Evolutionary conservation across 768 basidiomycete species (phyloP).

Genomic region (Calocera cornea): DNA sequence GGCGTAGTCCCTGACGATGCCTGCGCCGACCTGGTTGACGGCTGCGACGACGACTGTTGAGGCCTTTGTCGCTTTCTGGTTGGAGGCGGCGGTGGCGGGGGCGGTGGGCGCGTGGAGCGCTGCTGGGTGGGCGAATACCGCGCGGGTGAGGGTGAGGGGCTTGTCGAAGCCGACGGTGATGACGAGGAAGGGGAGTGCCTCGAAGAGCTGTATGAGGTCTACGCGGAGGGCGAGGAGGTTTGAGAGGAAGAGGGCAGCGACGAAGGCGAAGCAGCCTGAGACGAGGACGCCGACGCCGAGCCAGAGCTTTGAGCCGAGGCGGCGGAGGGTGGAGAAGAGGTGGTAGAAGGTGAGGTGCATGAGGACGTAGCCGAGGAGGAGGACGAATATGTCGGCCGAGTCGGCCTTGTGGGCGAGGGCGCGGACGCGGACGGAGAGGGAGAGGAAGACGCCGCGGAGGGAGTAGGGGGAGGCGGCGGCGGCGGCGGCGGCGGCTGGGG

Average conservation of each 20-base stretch:
- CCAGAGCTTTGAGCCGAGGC: conserved; percentile 67
- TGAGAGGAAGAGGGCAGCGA: conserved; percentile 66
- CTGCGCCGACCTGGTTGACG: conserved; percentile 59
- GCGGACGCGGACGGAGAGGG: conserved; percentile 74
- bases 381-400: conserved; percentile 87
- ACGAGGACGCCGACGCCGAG: conserved; percentile 58
- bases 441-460: conserved; percentile 50
- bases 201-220: conserved; percentile 84
- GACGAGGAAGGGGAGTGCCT: conserved; percentile 93
- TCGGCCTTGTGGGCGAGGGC: conserved; percentile 58
- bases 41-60: conserved; percentile 70
- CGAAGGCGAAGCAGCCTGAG: conserved; percentile 67
- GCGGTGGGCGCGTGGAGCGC: conserved; percentile 18
- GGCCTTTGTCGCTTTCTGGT: conserved; percentile 47
- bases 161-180: conserved; percentile 98
- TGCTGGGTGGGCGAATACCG: conserved; percentile 71
- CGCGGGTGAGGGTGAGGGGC: conserved; percentile 77
- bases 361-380: conserved; percentile 81
- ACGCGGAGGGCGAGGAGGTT: conserved; percentile 70
- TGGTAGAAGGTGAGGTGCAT: conserved; percentile 95
- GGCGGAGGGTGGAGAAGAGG: conserved; percentile 74
- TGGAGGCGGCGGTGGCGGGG: too few species aligned
- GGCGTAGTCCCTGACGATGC: conserved; percentile 83
- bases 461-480: conserved; percentile 50
- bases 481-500: too few species aligned